A percentile compares a stretch with the other conserved stretches of the same genome.
These are phyloP conservation scores for Phialophora tarda DNA, from an alignment of 2,329 filamentous ascomycete genomes.

Conservation along the genomic window DNA sequence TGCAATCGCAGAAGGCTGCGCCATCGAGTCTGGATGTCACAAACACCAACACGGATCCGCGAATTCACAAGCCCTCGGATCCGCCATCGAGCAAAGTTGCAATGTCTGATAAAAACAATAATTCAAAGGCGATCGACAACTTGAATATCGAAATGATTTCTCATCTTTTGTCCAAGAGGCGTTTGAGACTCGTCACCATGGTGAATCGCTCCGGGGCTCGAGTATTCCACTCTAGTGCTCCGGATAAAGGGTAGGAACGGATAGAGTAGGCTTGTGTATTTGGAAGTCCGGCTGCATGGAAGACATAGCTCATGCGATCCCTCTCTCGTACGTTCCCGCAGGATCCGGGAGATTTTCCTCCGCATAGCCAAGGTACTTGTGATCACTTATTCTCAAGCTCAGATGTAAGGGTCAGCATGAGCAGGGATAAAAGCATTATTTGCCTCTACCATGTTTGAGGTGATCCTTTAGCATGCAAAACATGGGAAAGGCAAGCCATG, in stretches of 20 bases:
- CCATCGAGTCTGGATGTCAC: neutral
- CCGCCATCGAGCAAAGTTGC: neutral
- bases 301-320: neutral
- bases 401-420: neutral
- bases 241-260: constrained; percentile 8
- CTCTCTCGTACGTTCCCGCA: neutral
- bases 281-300: constrained; percentile 10
- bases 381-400: neutral
- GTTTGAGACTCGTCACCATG: neutral
- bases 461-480: neutral
- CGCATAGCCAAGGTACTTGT: neutral
- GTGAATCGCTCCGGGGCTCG: neutral
- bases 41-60: neutral
- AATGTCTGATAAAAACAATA: neutral
- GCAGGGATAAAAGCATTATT: neutral
- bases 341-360: constrained; percentile 9
- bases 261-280: neutral
- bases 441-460: neutral
- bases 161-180: neutral
- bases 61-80: neutral
- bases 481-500: neutral
- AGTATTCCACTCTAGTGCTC: neutral
- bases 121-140: neutral
- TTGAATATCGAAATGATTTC: neutral
- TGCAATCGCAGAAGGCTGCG: neutral